Base-by-base conservation (phyloP, 805 yeast genomes). In the Cyberlindnera mississippiensis region DNA sequence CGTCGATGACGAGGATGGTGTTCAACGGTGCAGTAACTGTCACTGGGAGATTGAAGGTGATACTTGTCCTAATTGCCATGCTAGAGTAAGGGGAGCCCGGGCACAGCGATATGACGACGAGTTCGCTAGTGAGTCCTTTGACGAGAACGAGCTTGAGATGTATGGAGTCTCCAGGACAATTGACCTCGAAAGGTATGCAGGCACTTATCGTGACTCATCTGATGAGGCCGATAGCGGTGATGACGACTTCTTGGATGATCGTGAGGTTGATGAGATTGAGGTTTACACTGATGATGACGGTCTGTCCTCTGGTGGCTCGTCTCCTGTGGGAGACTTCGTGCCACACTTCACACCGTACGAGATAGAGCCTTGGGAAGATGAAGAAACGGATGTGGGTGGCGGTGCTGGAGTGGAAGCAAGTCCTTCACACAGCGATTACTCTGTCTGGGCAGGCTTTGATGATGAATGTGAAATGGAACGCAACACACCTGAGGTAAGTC, bases 41-140 rank as follows among this genome's bases (percentile, higher is more conserved):
- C 88, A 80, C 53, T 85, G 91, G 91, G 91, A 85, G 53, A 78
- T 83, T 1, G 76, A 76, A 46, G 88, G 85, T 0, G 63, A 71
- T 4, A 67, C 62, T n/a, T 85, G 93, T 53, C 69, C 76, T 6
- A 83, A 84, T 53, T 85, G 93, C 60, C 82, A 83, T 4, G 63
- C 76, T 43, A 57, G 77, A 26, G 71, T 82, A 17, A 55, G 65
- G 17, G 15, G 12, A 3, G 12, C 12, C 4, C 6, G 24, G n/a
- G 11, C 18, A 19, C 24, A 12, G 26, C 22, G 13, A 31, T 7
- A 18, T 31, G 34, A 18, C n/a, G n/a, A n/a, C n/a, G n/a, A n/a
- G n/a, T n/a, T n/a, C n/a, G n/a, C n/a, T n/a, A n/a, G n/a, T n/a
- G n/a, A n/a, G n/a, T n/a, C n/a, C n/a, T n/a, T n/a, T n/a, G n/a